These are phyloP conservation scores for Stromatinia cepivora DNA, from an alignment of 2,329 filamentous ascomycete genomes.

Conservation along the genomic window DNA sequence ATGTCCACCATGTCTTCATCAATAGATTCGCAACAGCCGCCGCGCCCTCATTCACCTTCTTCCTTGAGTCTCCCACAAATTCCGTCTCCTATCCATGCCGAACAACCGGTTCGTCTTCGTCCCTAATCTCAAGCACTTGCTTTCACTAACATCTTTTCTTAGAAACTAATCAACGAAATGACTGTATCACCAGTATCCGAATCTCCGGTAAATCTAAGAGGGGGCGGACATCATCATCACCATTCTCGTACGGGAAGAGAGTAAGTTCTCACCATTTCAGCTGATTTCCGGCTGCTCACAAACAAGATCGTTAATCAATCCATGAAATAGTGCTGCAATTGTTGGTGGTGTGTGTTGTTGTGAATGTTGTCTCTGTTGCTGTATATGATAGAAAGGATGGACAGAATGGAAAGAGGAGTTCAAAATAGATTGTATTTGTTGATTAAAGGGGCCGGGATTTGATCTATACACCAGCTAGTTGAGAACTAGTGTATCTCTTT, in stretches of 20 bases:
- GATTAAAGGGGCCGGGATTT: not conserved
- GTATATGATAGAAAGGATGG: not conserved
- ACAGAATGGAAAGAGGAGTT: not conserved
- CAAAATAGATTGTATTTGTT: not conserved
- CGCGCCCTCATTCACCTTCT: not conserved
- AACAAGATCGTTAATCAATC: not conserved
- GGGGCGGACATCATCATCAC: not conserved
- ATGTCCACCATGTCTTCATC: not conserved
- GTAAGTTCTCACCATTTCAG: not conserved
- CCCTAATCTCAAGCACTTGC: not conserved
- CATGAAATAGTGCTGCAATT: not conserved
- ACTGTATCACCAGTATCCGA: not conserved
- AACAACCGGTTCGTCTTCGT: not conserved
- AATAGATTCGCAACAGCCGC: not conserved
- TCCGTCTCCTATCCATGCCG: not conserved
- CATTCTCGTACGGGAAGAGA: constrained; percentile 1
- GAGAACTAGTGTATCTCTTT: not conserved
- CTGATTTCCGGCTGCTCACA: no score
- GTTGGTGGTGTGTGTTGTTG: constrained; percentile 1
- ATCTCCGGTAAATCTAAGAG: not conserved
- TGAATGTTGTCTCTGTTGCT: not conserved
- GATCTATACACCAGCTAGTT: no score
- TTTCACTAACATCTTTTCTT: not conserved
- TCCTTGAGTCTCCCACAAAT: not conserved
- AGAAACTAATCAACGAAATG: constrained; percentile 1